These are phyloP conservation scores for Inga oerstediana DNA, from an alignment of 306 rosid species.

Conservation along the genomic window DNA sequence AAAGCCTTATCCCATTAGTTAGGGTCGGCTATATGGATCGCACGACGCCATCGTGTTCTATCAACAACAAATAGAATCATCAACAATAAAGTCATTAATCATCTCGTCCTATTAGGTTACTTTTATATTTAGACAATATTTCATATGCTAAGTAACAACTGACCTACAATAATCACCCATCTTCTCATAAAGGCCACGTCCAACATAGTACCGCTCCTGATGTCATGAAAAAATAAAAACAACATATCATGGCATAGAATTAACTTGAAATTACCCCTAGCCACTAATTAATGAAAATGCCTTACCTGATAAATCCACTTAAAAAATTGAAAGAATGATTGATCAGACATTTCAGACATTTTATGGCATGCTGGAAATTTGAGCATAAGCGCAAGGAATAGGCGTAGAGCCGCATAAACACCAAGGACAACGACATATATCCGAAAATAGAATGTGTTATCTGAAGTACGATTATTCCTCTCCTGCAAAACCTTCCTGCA, in stretches of 20 bases:
- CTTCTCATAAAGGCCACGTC: conserved; percentile 92
- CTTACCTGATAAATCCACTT: conserved; percentile 96
- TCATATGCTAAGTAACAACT: conserved; percentile 29
- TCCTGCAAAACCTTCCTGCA: conserved; percentile 96
- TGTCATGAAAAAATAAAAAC: conserved; percentile 32
- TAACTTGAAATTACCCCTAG: neutral
- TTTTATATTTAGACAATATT: conserved; percentile 15
- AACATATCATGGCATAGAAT: conserved; percentile 28
- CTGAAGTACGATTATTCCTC: conserved; percentile 59
- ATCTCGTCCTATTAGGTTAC: neutral
- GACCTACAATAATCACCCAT: conserved; percentile 90
- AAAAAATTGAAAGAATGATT: conserved; percentile 90
- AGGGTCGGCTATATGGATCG: no score
- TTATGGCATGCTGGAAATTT: conserved; percentile 86
- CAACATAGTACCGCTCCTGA: conserved; percentile 95
- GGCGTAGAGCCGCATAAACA: conserved; percentile 74
- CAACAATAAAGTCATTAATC: conserved; percentile 18
- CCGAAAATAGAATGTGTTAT: conserved; percentile 84
- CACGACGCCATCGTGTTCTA: no score
- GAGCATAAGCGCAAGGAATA: conserved; percentile 61
- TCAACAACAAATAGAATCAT: conserved; percentile 10
- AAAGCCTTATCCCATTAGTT: neutral
- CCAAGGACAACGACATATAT: conserved; percentile 89
- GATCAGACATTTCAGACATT: conserved; percentile 90
- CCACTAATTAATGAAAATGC: conserved; percentile 15